Conservation (phyloP, 345 rosid species). For the Citrus australasica region DNA sequence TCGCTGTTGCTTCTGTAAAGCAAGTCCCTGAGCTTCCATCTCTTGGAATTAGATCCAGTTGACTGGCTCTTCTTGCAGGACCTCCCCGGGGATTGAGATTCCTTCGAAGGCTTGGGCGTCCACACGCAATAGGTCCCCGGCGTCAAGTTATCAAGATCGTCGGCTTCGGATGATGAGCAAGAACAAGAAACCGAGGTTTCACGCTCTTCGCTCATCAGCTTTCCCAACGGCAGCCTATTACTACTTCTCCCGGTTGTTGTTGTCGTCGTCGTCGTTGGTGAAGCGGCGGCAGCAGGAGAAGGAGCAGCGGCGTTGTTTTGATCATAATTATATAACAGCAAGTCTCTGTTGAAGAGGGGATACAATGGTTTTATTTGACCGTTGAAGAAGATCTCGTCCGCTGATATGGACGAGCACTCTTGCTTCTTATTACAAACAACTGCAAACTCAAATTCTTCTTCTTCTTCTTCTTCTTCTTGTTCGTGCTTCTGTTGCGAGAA, state of each 20-base stretch:
- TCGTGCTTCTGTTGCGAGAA: background rate
- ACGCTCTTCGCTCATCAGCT: constrained; percentile 56
- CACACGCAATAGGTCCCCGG: constrained; percentile 69
- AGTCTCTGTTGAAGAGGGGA: constrained; percentile 31
- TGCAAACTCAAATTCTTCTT: constrained; percentile 46
- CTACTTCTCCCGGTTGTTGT: background rate
- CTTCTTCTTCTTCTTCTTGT: background rate
- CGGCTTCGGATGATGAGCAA: constrained; percentile 52
- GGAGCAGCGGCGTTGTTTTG: too few species aligned
- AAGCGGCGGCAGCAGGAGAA: too few species aligned
- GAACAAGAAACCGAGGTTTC: constrained; percentile 30
- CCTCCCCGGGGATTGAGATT: constrained; percentile 22
- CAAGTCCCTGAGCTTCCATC: constrained; percentile 65
- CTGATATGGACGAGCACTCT: constrained; percentile 31
- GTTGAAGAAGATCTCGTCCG: constrained; percentile 63
- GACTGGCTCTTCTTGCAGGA: constrained; percentile 54
- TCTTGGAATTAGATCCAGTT: constrained; percentile 48
- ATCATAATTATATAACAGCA: background rate
- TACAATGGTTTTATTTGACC: constrained; percentile 62
- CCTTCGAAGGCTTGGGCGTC: constrained; percentile 38
- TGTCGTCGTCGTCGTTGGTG: too few species aligned
- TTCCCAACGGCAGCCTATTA: constrained; percentile 37
- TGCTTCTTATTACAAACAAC: constrained; percentile 29
- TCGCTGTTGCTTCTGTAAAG: constrained; percentile 52
- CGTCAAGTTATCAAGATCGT: constrained; percentile 44